Conservation (phyloP, 257 asterid species). For the Thymus quinquecostatus region DNA sequence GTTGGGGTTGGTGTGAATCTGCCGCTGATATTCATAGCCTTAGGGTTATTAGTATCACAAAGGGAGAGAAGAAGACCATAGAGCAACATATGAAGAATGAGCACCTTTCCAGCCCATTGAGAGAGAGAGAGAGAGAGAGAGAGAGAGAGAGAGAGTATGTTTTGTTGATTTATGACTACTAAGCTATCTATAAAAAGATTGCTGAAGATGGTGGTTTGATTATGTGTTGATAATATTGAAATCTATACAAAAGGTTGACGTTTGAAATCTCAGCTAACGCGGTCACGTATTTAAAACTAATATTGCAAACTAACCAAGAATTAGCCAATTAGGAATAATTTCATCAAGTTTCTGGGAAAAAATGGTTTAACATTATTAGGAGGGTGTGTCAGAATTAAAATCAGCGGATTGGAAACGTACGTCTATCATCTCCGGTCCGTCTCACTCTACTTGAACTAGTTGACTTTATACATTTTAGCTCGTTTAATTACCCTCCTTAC, state of each 20-base stretch:
- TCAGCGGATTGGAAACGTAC: too few species aligned
- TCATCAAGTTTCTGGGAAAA: neutral
- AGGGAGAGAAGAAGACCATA: neutral
- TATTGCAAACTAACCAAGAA: neutral
- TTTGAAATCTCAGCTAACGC: neutral
- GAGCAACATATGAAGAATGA: neutral
- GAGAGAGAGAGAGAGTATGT: neutral
- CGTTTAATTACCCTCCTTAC: too few species aligned
- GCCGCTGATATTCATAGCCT: too few species aligned
- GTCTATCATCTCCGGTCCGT: too few species aligned
- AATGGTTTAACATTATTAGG: neutral
- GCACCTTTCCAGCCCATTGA: neutral
- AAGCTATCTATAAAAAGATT: too few species aligned
- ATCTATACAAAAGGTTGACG: too few species aligned
- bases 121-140: neutral
- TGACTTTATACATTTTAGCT: too few species aligned
- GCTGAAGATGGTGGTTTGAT: too few species aligned
- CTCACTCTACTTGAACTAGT: too few species aligned
- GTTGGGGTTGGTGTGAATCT: too few species aligned
- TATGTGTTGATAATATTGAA: too few species aligned
- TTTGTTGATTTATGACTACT: neutral
- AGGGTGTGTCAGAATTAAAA: neutral
- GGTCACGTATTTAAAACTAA: neutral
- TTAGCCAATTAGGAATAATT: neutral
- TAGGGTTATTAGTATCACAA: neutral